These are phyloP conservation scores for Royoungia palumana DNA, from an alignment of 768 basidiomycete species.

Conservation along the genomic window DNA sequence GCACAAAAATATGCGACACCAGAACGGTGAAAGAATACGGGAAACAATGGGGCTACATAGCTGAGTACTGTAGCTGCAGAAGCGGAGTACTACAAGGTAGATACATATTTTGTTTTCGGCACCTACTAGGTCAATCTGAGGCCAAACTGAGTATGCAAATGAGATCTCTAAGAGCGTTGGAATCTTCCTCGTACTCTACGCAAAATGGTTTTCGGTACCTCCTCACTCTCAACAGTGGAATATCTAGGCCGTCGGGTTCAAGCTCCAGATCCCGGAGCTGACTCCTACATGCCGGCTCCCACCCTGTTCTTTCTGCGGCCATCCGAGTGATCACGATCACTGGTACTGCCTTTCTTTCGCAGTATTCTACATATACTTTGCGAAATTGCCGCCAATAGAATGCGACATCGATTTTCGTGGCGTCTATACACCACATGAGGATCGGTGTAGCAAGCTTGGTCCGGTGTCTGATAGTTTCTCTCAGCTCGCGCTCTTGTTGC, in stretches of 20 bases:
- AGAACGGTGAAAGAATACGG: no score
- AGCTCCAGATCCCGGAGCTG: neutral
- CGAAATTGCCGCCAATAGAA: constrained; percentile 20
- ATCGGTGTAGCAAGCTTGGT: constrained; percentile 10
- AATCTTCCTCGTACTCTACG: neutral
- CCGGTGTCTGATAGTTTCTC: constrained; percentile 6
- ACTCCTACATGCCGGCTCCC: constrained; percentile 12
- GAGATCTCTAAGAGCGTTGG: neutral
- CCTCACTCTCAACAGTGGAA: neutral
- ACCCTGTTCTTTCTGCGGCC: constrained; percentile 3
- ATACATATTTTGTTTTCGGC: constrained; percentile 1
- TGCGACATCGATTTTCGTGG: constrained; percentile 14
- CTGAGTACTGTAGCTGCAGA: no score
- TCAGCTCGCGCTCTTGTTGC: constrained; percentile 22
- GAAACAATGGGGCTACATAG: no score
- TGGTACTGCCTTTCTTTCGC: constrained; percentile 17
- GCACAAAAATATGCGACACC: no score
- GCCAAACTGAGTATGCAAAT: constrained; percentile 3
- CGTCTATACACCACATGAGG: constrained; percentile 26
- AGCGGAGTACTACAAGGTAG: neutral
- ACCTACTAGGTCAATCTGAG: no score
- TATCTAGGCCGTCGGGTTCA: neutral
- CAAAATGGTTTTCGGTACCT: neutral
- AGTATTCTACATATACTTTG: constrained; percentile 25
- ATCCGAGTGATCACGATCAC: constrained; percentile 20